phyloP scores from a whole-genome alignment of 108 stramenopile species.

The Epipyxis sp. region DNA sequence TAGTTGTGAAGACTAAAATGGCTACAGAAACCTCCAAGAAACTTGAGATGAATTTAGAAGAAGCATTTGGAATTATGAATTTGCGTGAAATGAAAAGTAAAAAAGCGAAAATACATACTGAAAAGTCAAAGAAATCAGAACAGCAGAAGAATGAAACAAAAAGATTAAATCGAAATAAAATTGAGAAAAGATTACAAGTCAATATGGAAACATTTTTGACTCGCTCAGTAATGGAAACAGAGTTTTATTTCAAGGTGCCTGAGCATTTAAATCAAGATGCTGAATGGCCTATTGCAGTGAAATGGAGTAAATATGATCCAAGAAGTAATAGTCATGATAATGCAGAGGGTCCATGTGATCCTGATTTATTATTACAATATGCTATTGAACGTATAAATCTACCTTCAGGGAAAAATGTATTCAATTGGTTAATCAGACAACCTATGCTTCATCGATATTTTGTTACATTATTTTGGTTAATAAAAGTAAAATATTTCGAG shows the following conservation, averaged over 20 bases:
- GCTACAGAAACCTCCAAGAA: constrained; percentile 16
- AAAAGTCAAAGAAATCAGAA: constrained; percentile 6
- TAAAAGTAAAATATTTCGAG: constrained; percentile 32
- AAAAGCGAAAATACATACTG: background rate
- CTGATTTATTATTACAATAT: constrained; percentile 32
- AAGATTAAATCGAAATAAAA: background rate
- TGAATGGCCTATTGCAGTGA: constrained; percentile 9
- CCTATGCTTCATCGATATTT: constrained; percentile 15
- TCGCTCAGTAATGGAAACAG: constrained; percentile 7
- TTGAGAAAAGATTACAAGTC: background rate
- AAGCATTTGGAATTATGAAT: background rate
- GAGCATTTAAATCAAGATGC: background rate
- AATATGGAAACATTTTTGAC: constrained; percentile 17
- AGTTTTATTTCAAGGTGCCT: background rate
- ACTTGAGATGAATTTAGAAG: background rate
- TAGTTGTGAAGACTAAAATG: constrained; percentile 10
- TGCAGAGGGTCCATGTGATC: constrained; percentile 21
- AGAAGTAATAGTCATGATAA: background rate
- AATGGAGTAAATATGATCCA: constrained; percentile 9
- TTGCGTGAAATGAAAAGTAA: constrained; percentile 9
- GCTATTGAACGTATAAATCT: constrained; percentile 18
- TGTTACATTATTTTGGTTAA: constrained; percentile 27
- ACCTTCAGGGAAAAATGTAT: constrained; percentile 16
- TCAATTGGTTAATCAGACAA: constrained; percentile 16
- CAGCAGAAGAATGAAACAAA: constrained; percentile 2